Evolutionary conservation across 208 protist genomes (phyloP).

Genomic region (Leishmania mexicana): DNA sequence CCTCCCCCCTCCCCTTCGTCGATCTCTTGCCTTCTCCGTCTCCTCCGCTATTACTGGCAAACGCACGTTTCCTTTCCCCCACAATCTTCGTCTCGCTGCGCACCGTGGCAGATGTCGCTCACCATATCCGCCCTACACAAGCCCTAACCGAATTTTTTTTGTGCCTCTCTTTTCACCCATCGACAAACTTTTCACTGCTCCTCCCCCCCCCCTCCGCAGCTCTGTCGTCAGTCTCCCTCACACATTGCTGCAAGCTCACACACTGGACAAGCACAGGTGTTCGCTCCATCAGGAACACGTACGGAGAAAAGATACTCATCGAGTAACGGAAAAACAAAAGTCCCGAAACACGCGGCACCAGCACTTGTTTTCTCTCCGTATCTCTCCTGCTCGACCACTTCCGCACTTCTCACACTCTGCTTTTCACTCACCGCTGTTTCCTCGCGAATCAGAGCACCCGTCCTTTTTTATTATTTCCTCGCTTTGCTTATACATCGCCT

Average conservation of each 20-base stretch:
- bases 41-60: neutral
- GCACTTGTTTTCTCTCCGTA: neutral
- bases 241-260: neutral
- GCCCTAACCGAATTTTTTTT: neutral
- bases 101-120: neutral
- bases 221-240: neutral
- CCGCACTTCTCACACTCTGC: neutral
- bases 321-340: neutral
- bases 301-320: neutral
- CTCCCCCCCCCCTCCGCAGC: neutral
- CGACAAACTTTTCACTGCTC: neutral
- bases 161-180: neutral
- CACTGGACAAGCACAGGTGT: too few species aligned
- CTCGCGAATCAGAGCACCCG: neutral
- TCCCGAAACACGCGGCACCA: neutral
- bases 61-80: neutral
- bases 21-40: neutral
- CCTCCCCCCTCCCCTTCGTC: too few species aligned
- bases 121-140: neutral
- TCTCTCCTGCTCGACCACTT: neutral
- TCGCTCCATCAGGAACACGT: neutral
- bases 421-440: neutral
- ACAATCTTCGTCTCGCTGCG: neutral
- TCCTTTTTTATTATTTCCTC: neutral
- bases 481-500: neutral